Percentiles rank a stretch among this genome's conserved stretches.
These are phyloP conservation scores for Trametes coccinea DNA, from an alignment of 768 basidiomycete genomes.

Conservation along the genomic window DNA sequence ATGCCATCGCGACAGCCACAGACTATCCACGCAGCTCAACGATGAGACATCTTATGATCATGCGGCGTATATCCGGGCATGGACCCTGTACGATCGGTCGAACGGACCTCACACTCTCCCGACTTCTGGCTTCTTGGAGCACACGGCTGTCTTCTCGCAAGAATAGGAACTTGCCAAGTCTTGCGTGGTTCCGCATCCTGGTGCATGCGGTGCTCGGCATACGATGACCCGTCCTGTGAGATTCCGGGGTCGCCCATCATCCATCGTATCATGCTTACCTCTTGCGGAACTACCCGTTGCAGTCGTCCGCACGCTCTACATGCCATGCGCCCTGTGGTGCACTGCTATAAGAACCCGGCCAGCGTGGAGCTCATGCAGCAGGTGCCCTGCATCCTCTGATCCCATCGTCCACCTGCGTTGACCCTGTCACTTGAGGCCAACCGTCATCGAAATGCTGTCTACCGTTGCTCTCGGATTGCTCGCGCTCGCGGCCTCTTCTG, in stretches of 20 bases:
- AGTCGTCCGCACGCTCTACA: too few species aligned
- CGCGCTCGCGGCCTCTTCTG: conserved; percentile 12
- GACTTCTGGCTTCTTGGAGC: background rate
- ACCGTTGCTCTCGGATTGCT: conserved; percentile 7
- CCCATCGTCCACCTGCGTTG: background rate
- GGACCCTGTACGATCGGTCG: too few species aligned
- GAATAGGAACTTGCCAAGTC: background rate
- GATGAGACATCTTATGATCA: too few species aligned
- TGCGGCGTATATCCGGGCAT: too few species aligned
- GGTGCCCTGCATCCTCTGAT: background rate
- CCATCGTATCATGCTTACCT: too few species aligned
- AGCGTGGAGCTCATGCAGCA: background rate
- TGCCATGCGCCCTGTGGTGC: too few species aligned
- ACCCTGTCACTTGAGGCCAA: background rate
- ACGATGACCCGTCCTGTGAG: too few species aligned
- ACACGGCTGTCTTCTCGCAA: background rate
- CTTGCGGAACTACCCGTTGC: too few species aligned
- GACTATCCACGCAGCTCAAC: too few species aligned
- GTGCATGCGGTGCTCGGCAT: background rate
- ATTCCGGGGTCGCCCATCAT: too few species aligned
- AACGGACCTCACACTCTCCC: background rate
- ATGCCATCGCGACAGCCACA: too few species aligned
- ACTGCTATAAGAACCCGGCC: too few species aligned
- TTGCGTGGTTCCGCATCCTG: background rate
- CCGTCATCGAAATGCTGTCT: conserved; percentile 5